Conservation (phyloP, 352 stramenopile species). For the Phytophthora pinifolia region DNA sequence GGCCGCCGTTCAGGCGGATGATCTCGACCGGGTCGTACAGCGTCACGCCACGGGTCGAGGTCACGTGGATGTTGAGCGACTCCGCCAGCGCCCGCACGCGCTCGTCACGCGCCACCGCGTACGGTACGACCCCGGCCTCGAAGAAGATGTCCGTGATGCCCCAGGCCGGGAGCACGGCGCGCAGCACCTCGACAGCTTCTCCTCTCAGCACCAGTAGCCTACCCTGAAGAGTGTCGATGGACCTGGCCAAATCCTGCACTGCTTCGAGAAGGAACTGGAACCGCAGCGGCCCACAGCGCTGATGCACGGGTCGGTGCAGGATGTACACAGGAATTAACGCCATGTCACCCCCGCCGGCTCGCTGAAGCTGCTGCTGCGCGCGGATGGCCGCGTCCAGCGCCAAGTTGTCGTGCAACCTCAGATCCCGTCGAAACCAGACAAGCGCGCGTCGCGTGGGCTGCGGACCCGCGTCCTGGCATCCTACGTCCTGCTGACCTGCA, state of each 20-base stretch:
- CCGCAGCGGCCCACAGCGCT: conserved; percentile 61
- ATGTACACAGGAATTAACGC: conserved; percentile 83
- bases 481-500: neutral
- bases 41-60: conserved; percentile 41
- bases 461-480: neutral
- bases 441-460: conserved; percentile 40
- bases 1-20: conserved; percentile 47
- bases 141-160: conserved; percentile 72
- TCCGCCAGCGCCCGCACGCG: conserved; percentile 39
- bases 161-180: conserved; percentile 52
- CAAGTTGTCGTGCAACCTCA: conserved; percentile 96
- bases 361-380: conserved; percentile 17
- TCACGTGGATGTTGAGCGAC: conserved; percentile 37
- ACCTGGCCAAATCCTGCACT: conserved; percentile 70
- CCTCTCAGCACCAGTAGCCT: conserved; percentile 58
- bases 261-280: conserved; percentile 94
- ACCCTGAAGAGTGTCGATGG: conserved; percentile 34
- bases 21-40: conserved; percentile 64
- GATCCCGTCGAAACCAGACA: conserved; percentile 94
- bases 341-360: conserved; percentile 20
- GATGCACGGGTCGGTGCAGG: conserved; percentile 73
- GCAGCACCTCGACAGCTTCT: conserved; percentile 58
- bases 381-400: conserved; percentile 74
- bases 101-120: conserved; percentile 46
- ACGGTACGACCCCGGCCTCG: conserved; percentile 56